A percentile compares a stretch with the other conserved stretches of the same genome.
phyloP scores from a whole-genome alignment of 1,139 yeast genomes.

The Kodamaea suecica region DNA sequence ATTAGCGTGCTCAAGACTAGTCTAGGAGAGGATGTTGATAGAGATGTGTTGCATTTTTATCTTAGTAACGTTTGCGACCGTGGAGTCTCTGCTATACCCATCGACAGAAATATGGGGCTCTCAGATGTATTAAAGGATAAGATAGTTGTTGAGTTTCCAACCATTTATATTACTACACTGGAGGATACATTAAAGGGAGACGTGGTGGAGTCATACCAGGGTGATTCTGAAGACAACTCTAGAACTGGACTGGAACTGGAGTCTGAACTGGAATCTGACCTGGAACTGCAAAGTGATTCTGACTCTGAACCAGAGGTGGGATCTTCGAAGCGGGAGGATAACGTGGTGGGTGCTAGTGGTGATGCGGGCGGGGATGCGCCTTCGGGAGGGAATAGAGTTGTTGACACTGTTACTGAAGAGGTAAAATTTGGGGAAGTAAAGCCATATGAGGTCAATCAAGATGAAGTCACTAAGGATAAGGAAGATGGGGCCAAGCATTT shows the following conservation, averaged over 20 bases:
- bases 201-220: conserved; percentile 9
- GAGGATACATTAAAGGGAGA: conserved; percentile 15
- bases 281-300: conserved; percentile 12
- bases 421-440: no score
- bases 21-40: conserved; percentile 16
- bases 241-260: conserved; percentile 4
- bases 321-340: conserved; percentile 13
- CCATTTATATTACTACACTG: conserved; percentile 46
- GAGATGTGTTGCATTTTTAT: conserved; percentile 28
- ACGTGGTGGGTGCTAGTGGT: conserved; percentile 1
- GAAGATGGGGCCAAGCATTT: no score
- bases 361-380: background rate
- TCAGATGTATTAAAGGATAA: conserved; percentile 51
- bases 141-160: conserved; percentile 76
- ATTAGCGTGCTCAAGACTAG: conserved; percentile 25
- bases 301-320: conserved; percentile 22
- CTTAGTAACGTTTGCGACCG: conserved; percentile 31
- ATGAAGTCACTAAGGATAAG: no score
- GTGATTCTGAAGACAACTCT: background rate
- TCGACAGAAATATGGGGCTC: conserved; percentile 24
- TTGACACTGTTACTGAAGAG: no score
- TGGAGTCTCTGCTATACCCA: conserved; percentile 20
- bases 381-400: no score
- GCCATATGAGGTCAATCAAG: no score
- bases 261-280: conserved; percentile 15